Conservation (phyloP, 495 filamentous ascomycete genomes). For the Bacidia gigantensis region DNA sequence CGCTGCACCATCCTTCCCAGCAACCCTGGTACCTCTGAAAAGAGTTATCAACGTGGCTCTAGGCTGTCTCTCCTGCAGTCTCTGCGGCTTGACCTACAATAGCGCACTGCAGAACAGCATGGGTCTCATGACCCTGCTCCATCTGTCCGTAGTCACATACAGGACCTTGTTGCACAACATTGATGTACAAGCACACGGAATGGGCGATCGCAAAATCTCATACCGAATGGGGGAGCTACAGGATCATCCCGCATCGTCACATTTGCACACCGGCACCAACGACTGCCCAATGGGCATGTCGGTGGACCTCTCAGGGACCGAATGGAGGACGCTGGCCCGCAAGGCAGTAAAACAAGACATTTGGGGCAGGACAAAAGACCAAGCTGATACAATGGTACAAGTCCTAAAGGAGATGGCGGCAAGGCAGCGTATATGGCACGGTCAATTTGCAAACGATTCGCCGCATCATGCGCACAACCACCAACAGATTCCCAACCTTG, state of each 20-base stretch:
- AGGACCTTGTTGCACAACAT: slow-evolving; percentile 13
- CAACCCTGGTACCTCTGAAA: slow-evolving; percentile 2
- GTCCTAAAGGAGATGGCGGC: not conserved
- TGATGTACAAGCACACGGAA: slow-evolving; percentile 4
- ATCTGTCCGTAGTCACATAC: slow-evolving; percentile 10
- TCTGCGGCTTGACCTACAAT: slow-evolving; percentile 7
- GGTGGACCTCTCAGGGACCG: slow-evolving; percentile 11
- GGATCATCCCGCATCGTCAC: not conserved
- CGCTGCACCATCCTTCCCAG: slow-evolving; percentile 11
- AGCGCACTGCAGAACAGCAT: slow-evolving; percentile 15
- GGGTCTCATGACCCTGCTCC: slow-evolving; percentile 8
- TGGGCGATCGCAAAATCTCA: slow-evolving; percentile 3
- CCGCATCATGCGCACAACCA: not conserved
- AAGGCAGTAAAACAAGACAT: slow-evolving; percentile 13
- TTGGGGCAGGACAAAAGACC: not conserved
- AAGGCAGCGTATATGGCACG: not conserved
- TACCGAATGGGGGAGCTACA: slow-evolving; percentile 13
- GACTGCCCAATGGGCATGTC: slow-evolving; percentile 18
- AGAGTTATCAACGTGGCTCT: slow-evolving; percentile 2
- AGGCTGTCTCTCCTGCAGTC: slow-evolving; percentile 4
- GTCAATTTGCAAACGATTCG: not conserved
- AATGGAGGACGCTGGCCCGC: slow-evolving; percentile 14
- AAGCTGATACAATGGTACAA: not conserved
- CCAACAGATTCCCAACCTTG: not conserved
- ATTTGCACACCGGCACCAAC: slow-evolving; percentile 10